Evolutionary conservation across 2,329 filamentous ascomycete genomes (phyloP), one percentile per base, ranked within the genome.

Genomic region (Didymella exigua): DNA sequence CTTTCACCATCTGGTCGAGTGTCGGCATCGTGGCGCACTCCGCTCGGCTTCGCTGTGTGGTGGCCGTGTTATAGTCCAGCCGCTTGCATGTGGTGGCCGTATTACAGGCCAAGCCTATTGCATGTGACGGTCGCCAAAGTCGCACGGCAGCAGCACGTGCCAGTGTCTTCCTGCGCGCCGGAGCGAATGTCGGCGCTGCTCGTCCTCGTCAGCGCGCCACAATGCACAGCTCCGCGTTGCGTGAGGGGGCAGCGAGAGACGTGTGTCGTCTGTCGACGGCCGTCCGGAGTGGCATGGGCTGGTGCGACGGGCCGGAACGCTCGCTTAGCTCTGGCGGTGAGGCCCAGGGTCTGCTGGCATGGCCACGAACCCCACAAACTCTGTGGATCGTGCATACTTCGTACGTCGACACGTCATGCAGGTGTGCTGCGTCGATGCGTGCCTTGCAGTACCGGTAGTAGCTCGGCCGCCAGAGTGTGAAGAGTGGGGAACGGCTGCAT

Each of bases 1-100:
- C 93, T 79, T 97, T 98, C 78, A 98, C 91, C 69, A 96, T 84
- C 69, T 92, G 91, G 78, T 97, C 93, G 71, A 96, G 82, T n/a
- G 54, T 49, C 16, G 47, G 38, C 47, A 49, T 49, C 21, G 47
- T 43, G 42, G 36, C 18, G 26, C 18, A 29, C 24, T 34, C 27
- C 18, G 21, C 47, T 29, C 34, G 19, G 46, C 51, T 16, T 13
- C 24, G 14, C 34, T 24, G 23, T 19, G 19, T 21, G 36, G 33
- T 36, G 13, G 18, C 37, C 19, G 19, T 33, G 45, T 54, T 54
- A 49, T 49, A 49, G 21, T 14, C 45, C 40, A 30, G 38, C 33
- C 40, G 13, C 33, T 40, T 29, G 41, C 51, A 54, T 38, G 51
- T 54, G 51, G 49, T n/a, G n/a, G n/a, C n/a, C n/a, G n/a, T n/a